phyloP scores from a whole-genome alignment of 306 rosid species.

The Cucumis hystrix region DNA sequence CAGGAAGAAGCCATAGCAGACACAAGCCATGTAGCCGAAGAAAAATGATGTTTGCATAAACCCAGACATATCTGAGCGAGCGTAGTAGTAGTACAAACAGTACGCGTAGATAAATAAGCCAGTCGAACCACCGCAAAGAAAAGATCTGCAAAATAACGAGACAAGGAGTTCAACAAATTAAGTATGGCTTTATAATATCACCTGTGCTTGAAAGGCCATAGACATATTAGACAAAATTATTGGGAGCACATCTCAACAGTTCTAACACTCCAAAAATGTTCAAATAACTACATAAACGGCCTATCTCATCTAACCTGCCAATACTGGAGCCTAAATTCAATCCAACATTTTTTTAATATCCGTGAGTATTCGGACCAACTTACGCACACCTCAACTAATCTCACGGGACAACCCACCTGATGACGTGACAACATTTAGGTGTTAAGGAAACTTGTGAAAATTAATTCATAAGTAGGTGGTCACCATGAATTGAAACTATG shows the following conservation, averaged over 20 bases:
- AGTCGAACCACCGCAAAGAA: constrained; percentile 57
- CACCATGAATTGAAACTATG: no score
- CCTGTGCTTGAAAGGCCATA: background rate
- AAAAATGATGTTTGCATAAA: constrained; percentile 61
- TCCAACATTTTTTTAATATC: no score
- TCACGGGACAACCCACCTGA: no score
- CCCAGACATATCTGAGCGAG: constrained; percentile 54
- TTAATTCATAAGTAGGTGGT: no score
- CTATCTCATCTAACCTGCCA: background rate
- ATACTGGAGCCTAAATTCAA: background rate
- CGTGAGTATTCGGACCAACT: no score
- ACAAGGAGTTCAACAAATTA: background rate
- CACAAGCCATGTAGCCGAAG: constrained; percentile 66
- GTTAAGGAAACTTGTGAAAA: no score
- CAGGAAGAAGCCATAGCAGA: constrained; percentile 63
- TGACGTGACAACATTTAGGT: no score
- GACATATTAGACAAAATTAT: background rate
- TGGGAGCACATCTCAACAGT: background rate
- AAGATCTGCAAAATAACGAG: constrained; percentile 29
- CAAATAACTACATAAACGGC: background rate
- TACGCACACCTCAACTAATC: no score
- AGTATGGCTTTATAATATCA: background rate
- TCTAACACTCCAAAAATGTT: background rate
- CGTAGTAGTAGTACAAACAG: constrained; percentile 56
- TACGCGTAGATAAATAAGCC: constrained; percentile 47